phyloP scores from a whole-genome alignment of 179 eudicot species.

The Dionaea muscipula region DNA sequence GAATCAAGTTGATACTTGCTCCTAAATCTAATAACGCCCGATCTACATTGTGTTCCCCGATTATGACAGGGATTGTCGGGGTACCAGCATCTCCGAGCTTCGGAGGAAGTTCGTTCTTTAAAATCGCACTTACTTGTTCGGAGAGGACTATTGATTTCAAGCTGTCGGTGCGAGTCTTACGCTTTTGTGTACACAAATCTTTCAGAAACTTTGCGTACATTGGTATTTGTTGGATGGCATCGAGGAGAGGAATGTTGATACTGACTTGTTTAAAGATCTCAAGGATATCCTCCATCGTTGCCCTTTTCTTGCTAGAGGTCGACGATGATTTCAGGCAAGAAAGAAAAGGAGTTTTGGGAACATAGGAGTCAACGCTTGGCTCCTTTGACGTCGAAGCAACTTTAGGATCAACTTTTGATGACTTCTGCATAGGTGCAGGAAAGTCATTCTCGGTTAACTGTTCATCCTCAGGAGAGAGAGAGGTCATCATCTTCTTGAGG shows the following conservation, averaged over 20 bases:
- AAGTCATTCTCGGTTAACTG: no score
- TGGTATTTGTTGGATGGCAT: not conserved
- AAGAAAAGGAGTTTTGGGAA: no score
- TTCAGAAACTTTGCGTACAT: slow-evolving; percentile 6
- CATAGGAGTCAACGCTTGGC: no score
- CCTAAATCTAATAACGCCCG: slow-evolving; percentile 7
- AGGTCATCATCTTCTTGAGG: no score
- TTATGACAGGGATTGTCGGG: slow-evolving; percentile 1
- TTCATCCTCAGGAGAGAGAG: no score
- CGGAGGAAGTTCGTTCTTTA: slow-evolving; percentile 4
- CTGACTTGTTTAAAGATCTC: slow-evolving; percentile 1
- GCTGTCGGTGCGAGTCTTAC: not conserved
- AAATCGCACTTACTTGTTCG: slow-evolving; percentile 2
- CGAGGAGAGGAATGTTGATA: slow-evolving; percentile 2
- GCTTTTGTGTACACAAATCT: slow-evolving; percentile 5
- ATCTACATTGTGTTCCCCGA: not conserved
- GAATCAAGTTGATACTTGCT: slow-evolving; percentile 5
- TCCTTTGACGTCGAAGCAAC: no score
- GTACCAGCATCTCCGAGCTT: slow-evolving; percentile 11
- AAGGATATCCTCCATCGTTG: slow-evolving; percentile 6
- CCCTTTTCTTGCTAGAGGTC: no score
- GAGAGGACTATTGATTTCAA: not conserved
- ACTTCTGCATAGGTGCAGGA: no score
- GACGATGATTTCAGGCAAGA: no score
- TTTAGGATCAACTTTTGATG: no score